A percentile compares a stretch with the other conserved stretches of the same genome.
Conservation (phyloP, 306 rosid genomes). For the Dryas alaskensis region DNA sequence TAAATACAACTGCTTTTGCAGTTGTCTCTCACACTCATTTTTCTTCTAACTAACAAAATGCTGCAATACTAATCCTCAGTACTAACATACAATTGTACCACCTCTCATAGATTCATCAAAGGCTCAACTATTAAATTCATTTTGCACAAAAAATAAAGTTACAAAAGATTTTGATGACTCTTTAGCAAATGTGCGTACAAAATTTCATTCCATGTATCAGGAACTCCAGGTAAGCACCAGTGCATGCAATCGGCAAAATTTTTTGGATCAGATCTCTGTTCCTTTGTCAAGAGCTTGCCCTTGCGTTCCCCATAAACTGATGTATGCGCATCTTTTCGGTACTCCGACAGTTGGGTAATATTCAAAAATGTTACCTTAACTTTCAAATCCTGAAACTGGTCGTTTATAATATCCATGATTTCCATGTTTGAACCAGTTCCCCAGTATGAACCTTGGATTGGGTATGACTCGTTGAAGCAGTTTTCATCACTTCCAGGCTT, state of each 20-base stretch:
- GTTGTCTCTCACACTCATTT: background rate
- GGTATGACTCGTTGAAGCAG: constrained; percentile 69
- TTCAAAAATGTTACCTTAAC: constrained; percentile 61
- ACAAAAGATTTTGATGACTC: constrained; percentile 43
- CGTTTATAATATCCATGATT: constrained; percentile 59
- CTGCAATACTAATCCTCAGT: constrained; percentile 1
- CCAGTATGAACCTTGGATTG: constrained; percentile 71
- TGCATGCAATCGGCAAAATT: constrained; percentile 81
- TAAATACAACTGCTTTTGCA: background rate
- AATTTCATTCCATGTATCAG: constrained; percentile 87
- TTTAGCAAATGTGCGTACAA: constrained; percentile 69
- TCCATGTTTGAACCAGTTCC: constrained; percentile 82
- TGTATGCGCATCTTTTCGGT: constrained; percentile 83
- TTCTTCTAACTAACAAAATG: constrained; percentile 1
- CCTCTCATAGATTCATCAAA: background rate
- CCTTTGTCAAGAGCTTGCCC: constrained; percentile 74
- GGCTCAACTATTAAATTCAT: background rate
- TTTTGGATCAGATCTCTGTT: constrained; percentile 76
- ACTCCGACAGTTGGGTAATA: constrained; percentile 79
- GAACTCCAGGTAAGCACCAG: constrained; percentile 96
- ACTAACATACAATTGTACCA: background rate
- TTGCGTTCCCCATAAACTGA: constrained; percentile 72
- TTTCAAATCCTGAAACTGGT: constrained; percentile 42
- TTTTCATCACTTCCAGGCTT: constrained; percentile 63
- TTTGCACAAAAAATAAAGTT: background rate